Evolutionary conservation across 2,329 filamentous ascomycete genomes (phyloP), one percentile per base, ranked within the genome.

Genomic region (Cercospora zeina): DNA sequence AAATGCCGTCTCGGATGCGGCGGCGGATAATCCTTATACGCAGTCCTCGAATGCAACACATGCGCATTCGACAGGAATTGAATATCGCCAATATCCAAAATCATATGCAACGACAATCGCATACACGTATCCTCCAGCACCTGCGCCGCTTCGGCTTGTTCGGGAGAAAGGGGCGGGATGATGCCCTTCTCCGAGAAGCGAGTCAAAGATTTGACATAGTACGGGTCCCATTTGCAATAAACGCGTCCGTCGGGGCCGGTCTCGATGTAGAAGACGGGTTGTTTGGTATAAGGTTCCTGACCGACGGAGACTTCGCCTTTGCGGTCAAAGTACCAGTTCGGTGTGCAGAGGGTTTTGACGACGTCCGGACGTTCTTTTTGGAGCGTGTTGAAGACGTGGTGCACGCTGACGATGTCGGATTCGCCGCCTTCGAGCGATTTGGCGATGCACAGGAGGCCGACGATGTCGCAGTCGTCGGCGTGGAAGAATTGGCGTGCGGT

Each of bases 311-410:
- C 86, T 79, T 96, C 91, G 10, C 91, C 91, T 79, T 96, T 96
- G 59, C 91, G 88, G 77, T 96, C 91, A 75, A 96, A 93, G 79
- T 96, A 95, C 91, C 91, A 96, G 66, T 91, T 85, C 0, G 91
- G 91, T 73, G 87, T 78, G 1, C 89, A 88, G 58, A 96, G 80
- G 5, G 87, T 82, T 74, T 89, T 85, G 0, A 90, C 88, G 1
- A 96, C 88, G 70, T 93, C 91, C 0, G 91, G 90, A 24, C 90
- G 82, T 73, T 93, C 86, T 39, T 76, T 77, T 73, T 91, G 89
- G 36, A 96, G 81, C 37, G 83, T 83, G 76, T 96, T 96, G 85
- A 89, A 96, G 39, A 96, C 89, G 68, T 87, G 80, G 75, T 96
- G 91, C 16, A 87, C 84, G 64, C 87, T 90, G 56, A 89, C 89